Percentiles rank a stretch among this genome's conserved stretches.
These are phyloP conservation scores for Lipomyces sp. DNA, from an alignment of 805 yeast genomes.

Conservation along the genomic window DNA sequence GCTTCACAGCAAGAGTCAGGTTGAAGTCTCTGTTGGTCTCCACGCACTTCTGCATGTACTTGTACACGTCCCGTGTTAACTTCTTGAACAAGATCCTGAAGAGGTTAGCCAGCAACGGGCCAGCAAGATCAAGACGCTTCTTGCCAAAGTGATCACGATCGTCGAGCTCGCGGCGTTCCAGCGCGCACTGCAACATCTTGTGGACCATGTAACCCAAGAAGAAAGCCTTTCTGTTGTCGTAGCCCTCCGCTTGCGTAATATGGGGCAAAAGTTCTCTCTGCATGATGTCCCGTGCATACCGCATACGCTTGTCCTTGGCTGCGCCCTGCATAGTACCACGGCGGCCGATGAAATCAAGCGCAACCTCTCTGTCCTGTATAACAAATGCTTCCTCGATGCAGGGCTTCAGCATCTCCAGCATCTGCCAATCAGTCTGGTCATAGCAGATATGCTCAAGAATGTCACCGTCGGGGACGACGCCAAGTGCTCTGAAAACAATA, in stretches of 20 bases:
- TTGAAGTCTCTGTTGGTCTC: conserved; percentile 97
- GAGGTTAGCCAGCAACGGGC: conserved; percentile 92
- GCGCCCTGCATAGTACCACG: conserved; percentile 97
- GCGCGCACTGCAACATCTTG: conserved; percentile 87
- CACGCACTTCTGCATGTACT: conserved; percentile 98
- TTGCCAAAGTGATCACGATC: conserved; percentile 99
- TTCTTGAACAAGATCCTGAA: conserved; percentile 93
- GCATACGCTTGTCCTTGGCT: conserved; percentile 95
- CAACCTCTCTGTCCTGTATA: conserved; percentile 96
- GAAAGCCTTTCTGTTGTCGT: conserved; percentile 93
- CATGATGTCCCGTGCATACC: conserved; percentile 93
- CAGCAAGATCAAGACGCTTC: conserved; percentile 96
- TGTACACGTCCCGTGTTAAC: conserved; percentile 91
- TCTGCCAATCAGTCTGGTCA: conserved; percentile 98
- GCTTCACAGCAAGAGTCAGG: conserved; percentile 92
- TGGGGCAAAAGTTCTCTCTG: conserved; percentile 96
- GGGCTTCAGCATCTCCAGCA: conserved; percentile 98
- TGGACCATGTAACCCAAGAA: conserved; percentile 98
- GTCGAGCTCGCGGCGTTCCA: conserved; percentile 96
- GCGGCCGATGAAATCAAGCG: conserved; percentile 95
- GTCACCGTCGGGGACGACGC: conserved; percentile 99
- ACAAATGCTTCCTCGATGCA: conserved; percentile 99
- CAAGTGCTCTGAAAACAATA: conserved; percentile 94
- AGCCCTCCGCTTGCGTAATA: conserved; percentile 96
- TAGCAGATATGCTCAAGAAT: conserved; percentile 96